Percentiles rank a stretch among this genome's conserved stretches.
Conservation (phyloP, 1,139 yeast species). For the Sugiyamaella pinicola region DNA sequence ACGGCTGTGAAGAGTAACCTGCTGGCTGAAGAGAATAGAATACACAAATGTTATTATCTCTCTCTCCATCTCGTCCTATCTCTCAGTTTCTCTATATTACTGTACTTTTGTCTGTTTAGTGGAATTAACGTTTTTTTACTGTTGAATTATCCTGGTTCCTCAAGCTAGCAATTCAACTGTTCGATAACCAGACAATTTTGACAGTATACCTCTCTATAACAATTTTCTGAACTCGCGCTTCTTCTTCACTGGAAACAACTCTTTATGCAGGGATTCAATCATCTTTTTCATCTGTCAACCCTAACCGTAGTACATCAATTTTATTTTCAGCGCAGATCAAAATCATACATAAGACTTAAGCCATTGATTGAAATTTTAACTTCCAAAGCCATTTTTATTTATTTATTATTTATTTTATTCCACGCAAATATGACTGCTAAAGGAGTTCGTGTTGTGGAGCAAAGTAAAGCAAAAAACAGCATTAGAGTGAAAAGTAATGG, state of each 20-base stretch:
- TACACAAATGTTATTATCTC: no score
- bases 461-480: slow-evolving; percentile 2
- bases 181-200: no score
- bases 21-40: no score
- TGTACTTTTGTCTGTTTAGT: no score
- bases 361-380: no score
- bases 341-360: no score
- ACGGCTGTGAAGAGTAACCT: no score
- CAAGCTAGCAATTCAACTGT: no score
- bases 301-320: slow-evolving; percentile 8
- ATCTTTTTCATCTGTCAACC: slow-evolving; percentile 1
- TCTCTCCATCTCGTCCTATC: no score
- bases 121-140: no score
- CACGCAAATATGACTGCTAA: slow-evolving; percentile 10
- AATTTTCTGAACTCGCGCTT: not conserved
- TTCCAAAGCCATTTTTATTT: slow-evolving; percentile 14
- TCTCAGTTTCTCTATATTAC: no score
- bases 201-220: not conserved
- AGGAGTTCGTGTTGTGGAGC: not conserved
- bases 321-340: slow-evolving; percentile 9
- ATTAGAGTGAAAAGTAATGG: not conserved
- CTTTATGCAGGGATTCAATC: slow-evolving; percentile 3
- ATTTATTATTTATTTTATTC: slow-evolving; percentile 10
- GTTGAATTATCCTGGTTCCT: no score
- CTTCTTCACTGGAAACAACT: not conserved